A percentile compares a stretch with the other conserved stretches of the same genome.
phyloP scores from a whole-genome alignment of 1,284 basidiomycete genomes.

The Marasmius fiardii region DNA sequence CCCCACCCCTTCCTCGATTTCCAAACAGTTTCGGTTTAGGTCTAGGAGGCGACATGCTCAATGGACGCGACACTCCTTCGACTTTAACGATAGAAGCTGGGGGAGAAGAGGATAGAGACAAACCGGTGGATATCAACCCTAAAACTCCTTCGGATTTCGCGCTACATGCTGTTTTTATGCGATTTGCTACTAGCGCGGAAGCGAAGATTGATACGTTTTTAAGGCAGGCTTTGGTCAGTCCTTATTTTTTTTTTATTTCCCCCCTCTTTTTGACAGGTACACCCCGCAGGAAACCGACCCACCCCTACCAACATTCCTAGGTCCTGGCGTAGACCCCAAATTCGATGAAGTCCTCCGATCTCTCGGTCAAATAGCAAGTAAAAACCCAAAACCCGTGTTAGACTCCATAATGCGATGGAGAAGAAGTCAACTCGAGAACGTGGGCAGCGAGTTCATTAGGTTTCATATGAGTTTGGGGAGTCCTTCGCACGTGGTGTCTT shows the following conservation, averaged over 20 bases:
- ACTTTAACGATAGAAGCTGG: constrained; percentile 59
- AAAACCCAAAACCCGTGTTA: constrained; percentile 81
- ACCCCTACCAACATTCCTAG: constrained; percentile 63
- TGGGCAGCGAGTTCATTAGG: constrained; percentile 50
- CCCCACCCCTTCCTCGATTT: constrained; percentile 74
- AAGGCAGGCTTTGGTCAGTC: constrained; percentile 61
- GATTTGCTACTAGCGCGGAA: constrained; percentile 78
- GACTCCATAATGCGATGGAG: constrained; percentile 90
- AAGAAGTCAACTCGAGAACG: constrained; percentile 67
- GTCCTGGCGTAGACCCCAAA: constrained; percentile 65
- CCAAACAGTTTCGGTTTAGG: constrained; percentile 61
- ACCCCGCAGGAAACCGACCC: constrained; percentile 61
- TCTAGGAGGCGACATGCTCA: constrained; percentile 33
- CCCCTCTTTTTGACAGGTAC: constrained; percentile 4
- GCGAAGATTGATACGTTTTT: constrained; percentile 74
- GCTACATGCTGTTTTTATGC: constrained; percentile 81
- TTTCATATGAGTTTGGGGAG: constrained; percentile 45
- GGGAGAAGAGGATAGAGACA: no score
- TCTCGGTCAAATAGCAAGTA: constrained; percentile 83
- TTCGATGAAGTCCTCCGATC: constrained; percentile 83
- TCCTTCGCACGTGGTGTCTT: not conserved
- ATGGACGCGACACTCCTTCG: constrained; percentile 44
- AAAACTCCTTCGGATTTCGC: constrained; percentile 86
- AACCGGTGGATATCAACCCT: constrained; percentile 61
- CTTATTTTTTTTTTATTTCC: not conserved